Evolutionary conservation across 2,329 filamentous ascomycete genomes (phyloP), one percentile per base, ranked within the genome.

Genomic region (Kalaharituber pfeilii): DNA sequence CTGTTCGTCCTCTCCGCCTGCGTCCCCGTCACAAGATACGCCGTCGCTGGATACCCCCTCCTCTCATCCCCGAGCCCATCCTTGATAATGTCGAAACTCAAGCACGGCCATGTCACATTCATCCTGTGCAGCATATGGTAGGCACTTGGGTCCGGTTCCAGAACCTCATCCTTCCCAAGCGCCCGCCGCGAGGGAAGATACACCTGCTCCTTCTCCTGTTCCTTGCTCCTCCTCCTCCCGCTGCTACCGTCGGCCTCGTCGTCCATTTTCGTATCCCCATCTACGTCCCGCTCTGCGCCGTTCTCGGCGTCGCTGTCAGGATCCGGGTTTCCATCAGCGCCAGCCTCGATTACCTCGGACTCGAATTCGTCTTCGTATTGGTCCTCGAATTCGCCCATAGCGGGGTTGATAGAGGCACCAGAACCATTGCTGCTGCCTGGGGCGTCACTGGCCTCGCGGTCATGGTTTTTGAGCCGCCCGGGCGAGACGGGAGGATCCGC

Each of bases 121-220:
- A 98, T 77, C 58, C 80, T 86, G 73, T 98, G 91, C 56, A 98
- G 79, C 87, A 98, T 93, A 68, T 95, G 84, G 72, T 98, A 98
- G 5, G 89, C 89, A n/a, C 84, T 86, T 56, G 85, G 75, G 69
- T 98, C 91, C 13, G 91, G 89, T 2, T 87, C 80, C 54, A 98
- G 77, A 4, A 86, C 88, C 73, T 96, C 87, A 63, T 87, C 89
- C 11, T 86, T 81, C 60, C 86, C 86, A 59, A 96, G 77, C 72
- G 91, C 89, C 68, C 87, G 86, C 65, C 91, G 80, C 60, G 91
- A 91, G 62, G 94, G 87, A 64, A 98, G 95, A 70, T 96, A 98
- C 39, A 87, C 94, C 67, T 84, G 82, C 44, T 95, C 85, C 88
- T 95, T 96, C 39, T 86, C 94, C 67, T 84, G 82, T 44, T 95